These are phyloP conservation scores for Talinum fruticosum DNA, from an alignment of 148 eudicot species.

Conservation along the genomic window DNA sequence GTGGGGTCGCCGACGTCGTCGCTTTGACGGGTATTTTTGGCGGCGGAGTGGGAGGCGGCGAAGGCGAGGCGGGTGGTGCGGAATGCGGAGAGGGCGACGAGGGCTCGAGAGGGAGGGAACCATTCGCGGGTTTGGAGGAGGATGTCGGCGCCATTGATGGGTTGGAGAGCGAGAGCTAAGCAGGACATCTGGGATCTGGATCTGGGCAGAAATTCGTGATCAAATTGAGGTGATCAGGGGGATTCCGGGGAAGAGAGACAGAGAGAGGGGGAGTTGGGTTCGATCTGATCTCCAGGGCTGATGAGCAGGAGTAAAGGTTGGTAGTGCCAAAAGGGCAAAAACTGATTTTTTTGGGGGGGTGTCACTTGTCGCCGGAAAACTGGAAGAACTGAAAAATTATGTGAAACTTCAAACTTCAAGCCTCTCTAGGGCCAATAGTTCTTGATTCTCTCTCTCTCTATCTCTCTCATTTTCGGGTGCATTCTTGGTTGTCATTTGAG, in stretches of 20 bases:
- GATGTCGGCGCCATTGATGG: constrained; percentile 77
- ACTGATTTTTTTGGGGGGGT: background rate
- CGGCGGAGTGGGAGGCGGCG: constrained; percentile 39
- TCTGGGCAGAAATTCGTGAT: background rate
- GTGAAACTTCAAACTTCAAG: no score
- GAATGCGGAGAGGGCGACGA: constrained; percentile 76
- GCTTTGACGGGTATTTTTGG: constrained; percentile 27
- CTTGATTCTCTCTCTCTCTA: no score
- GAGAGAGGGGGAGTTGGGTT: background rate
- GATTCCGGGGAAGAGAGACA: background rate
- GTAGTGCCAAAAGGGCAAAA: background rate
- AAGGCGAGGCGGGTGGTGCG: constrained; percentile 69
- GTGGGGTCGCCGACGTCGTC: constrained; percentile 55
- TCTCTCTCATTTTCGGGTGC: no score
- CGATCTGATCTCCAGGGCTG: background rate
- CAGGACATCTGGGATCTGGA: constrained; percentile 53
- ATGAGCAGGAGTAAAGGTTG: background rate
- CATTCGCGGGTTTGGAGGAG: constrained; percentile 95
- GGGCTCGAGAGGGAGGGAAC: constrained; percentile 93
- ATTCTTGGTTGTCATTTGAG: no score
- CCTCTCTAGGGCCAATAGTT: no score
- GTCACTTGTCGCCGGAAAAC: no score
- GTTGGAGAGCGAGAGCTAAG: constrained; percentile 85
- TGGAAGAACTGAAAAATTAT: no score
- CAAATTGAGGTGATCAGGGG: constrained; percentile 7